Percentiles rank a stretch among this genome's conserved stretches.
Evolutionary conservation across 495 filamentous ascomycete genomes (phyloP).

Genomic region (Choiromyces venosus): DNA sequence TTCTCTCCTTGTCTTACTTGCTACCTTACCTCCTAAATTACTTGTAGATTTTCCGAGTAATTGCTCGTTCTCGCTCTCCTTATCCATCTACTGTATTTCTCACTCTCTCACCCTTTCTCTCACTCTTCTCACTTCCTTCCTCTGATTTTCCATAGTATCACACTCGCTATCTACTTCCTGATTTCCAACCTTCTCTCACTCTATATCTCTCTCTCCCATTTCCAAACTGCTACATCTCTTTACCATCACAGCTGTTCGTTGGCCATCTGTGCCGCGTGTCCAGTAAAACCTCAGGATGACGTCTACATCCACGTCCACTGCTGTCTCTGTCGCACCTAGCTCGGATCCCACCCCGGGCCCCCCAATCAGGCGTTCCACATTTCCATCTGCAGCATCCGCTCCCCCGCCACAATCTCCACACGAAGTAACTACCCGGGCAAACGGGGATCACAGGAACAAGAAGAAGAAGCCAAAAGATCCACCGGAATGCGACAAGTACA

Average conservation of each 20-base stretch:
- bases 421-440: neutral
- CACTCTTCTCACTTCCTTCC: neutral
- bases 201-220: neutral
- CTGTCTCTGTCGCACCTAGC: slow-evolving; percentile 2
- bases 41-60: neutral
- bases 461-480: neutral
- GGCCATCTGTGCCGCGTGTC: neutral
- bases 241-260: neutral
- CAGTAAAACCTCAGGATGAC: slow-evolving; percentile 15
- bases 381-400: neutral
- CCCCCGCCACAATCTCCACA: neutral
- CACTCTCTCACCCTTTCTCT: neutral
- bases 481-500: slow-evolving; percentile 55
- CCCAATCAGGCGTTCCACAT: neutral
- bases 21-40: neutral
- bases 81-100: neutral
- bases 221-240: neutral
- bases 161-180: neutral
- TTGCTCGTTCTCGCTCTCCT: neutral
- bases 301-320: slow-evolving; percentile 25
- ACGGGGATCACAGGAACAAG: neutral
- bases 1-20: neutral
- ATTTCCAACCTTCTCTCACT: neutral
- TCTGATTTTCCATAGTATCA: neutral
- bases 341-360: slow-evolving; percentile 3